Evolutionary conservation across 2,329 filamentous ascomycete species (phyloP).

Genomic region (Fusarium circinatum): DNA sequence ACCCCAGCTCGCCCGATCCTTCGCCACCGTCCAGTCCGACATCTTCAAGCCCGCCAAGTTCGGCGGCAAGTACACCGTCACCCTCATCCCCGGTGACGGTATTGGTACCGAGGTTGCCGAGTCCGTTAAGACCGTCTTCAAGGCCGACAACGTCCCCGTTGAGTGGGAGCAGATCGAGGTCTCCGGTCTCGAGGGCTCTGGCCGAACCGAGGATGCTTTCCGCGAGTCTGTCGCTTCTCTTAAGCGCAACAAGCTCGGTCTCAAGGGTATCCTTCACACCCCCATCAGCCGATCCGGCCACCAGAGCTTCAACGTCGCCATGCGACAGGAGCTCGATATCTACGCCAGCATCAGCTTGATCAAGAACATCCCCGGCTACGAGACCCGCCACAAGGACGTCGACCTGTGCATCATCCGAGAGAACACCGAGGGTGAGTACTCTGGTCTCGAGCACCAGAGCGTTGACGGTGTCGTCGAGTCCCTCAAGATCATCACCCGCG

Average conservation of each 20-base stretch:
- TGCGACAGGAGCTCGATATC: slow-evolving; percentile 99
- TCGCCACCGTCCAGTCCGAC: slow-evolving; percentile 89
- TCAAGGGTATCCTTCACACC: slow-evolving; percentile 99
- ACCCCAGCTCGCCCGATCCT: slow-evolving; percentile 63
- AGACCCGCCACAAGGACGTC: slow-evolving; percentile 96
- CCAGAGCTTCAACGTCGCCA: slow-evolving; percentile 99
- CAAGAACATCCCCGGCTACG: slow-evolving; percentile 99
- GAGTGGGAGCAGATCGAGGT: slow-evolving; percentile 99
- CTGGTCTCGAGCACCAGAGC: slow-evolving; percentile 97
- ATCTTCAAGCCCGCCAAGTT: slow-evolving; percentile 99
- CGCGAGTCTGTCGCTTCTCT: slow-evolving; percentile 94
- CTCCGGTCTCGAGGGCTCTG: slow-evolving; percentile 81
- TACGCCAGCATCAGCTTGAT: slow-evolving; percentile 97
- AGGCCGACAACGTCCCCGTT: slow-evolving; percentile 97
- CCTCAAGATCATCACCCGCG: slow-evolving; percentile 99
- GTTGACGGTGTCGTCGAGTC: slow-evolving; percentile 97
- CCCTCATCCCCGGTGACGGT: slow-evolving; percentile 97
- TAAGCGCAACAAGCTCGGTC: slow-evolving; percentile 97
- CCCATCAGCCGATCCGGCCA: slow-evolving; percentile 96
- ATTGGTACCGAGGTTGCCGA: slow-evolving; percentile 98
- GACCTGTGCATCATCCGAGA: slow-evolving; percentile 99
- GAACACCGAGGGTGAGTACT: slow-evolving; percentile 99
- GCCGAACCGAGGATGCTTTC: slow-evolving; percentile 94
- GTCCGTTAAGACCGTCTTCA: slow-evolving; percentile 99
- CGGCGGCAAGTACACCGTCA: slow-evolving; percentile 99